Conservation (phyloP, 371 early-diverging fungal species). For the Mitosporidium daphniae region DNA sequence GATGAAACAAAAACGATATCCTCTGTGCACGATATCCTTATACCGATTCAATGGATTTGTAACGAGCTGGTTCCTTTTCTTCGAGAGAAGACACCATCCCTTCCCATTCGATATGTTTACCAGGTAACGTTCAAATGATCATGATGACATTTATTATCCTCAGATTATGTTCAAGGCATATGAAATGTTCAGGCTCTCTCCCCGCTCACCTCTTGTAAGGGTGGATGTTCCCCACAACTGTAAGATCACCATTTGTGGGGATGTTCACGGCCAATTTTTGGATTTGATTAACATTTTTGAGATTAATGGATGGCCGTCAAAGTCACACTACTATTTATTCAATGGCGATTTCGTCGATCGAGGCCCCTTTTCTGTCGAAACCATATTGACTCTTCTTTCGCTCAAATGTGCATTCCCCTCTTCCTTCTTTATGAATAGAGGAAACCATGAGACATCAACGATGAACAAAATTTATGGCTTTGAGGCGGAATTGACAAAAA, state of each 20-base stretch:
- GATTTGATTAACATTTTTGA: constrained; percentile 71
- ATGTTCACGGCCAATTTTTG: constrained; percentile 94
- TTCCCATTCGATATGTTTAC: too few relatives aligned
- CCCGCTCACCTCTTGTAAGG: too few relatives aligned
- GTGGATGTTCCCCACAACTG: constrained; percentile 18
- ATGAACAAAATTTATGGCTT: constrained; percentile 93
- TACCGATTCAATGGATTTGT: too few relatives aligned
- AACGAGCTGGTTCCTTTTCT: too few relatives aligned
- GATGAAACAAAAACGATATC: too few relatives aligned
- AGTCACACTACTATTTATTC: constrained; percentile 41
- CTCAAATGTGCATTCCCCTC: constrained; percentile 34
- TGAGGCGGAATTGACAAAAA: constrained; percentile 76
- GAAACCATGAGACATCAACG: constrained; percentile 88
- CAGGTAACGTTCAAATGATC: too few relatives aligned
- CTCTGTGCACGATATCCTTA: too few relatives aligned
- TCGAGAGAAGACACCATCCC: too few relatives aligned
- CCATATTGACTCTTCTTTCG: constrained; percentile 45
- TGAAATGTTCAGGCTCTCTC: too few relatives aligned
- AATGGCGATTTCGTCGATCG: constrained; percentile 95
- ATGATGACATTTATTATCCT: too few relatives aligned
- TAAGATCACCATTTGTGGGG: constrained; percentile 69
- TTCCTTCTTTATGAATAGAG: constrained; percentile 38
- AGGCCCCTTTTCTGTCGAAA: constrained; percentile 72
- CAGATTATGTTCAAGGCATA: too few relatives aligned
- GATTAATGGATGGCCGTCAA: constrained; percentile 42